These are phyloP conservation scores for Apiosordaria backusii DNA, from an alignment of 495 filamentous ascomycete species.

Conservation along the genomic window DNA sequence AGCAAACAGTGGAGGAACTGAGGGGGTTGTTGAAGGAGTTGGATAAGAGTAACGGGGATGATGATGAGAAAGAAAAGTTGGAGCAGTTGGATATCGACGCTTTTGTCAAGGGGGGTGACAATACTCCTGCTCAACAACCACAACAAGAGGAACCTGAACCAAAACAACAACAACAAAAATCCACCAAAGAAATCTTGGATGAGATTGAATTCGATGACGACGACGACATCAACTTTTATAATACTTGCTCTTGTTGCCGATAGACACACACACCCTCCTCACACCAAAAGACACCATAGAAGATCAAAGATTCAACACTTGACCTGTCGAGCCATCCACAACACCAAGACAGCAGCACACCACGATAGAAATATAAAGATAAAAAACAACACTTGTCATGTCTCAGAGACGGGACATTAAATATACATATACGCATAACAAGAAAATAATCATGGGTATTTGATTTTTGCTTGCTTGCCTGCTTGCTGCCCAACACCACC, in stretches of 20 bases:
- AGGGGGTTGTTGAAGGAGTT: constrained; percentile 27
- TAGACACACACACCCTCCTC: not conserved
- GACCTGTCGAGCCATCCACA: no score
- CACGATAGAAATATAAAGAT: not conserved
- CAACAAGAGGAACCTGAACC: not conserved
- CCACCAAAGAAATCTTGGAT: not conserved
- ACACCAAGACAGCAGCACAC: not conserved
- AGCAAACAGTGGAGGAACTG: not conserved
- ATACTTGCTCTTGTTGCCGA: not conserved
- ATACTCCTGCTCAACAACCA: no score
- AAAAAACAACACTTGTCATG: not conserved
- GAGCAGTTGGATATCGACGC: not conserved
- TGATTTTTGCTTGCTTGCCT: not conserved
- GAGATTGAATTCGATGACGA: not conserved
- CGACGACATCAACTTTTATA: not conserved
- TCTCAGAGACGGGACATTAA: not conserved
- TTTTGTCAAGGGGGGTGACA: constrained; percentile 2
- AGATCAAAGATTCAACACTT: not conserved
- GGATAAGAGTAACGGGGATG: constrained; percentile 23
- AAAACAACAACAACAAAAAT: not conserved
- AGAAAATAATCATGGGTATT: not conserved
- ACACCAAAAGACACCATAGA: not conserved
- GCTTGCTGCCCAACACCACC: not conserved
- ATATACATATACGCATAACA: not conserved
- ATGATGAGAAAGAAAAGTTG: not conserved